A percentile compares a stretch with the other conserved stretches of the same genome.
Conservation (phyloP, 164 flowering plant species). For the Platanus orientalis region DNA sequence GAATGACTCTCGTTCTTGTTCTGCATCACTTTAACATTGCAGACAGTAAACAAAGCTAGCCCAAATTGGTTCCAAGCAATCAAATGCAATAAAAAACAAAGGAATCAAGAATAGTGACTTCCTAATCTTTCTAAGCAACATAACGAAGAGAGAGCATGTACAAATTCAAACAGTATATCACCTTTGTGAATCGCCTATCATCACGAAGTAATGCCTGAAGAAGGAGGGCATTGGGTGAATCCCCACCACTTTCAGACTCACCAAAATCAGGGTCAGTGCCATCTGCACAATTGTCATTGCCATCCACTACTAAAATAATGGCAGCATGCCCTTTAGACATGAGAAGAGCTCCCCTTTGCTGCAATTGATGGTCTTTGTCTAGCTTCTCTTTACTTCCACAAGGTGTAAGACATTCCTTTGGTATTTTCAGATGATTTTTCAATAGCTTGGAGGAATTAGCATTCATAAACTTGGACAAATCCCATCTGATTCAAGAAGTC, state of each 20-base stretch:
- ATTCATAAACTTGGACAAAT: slow-evolving; percentile 31
- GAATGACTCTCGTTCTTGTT: too few relatives aligned
- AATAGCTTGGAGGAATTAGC: slow-evolving; percentile 23
- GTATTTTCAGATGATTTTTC: slow-evolving; percentile 28
- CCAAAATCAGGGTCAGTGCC: slow-evolving; percentile 11
- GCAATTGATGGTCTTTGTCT: slow-evolving; percentile 23
- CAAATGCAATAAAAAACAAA: not conserved
- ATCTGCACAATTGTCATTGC: slow-evolving; percentile 10
- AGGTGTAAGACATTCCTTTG: slow-evolving; percentile 23
- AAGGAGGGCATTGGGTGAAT: slow-evolving; percentile 20
- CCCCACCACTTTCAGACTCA: slow-evolving; percentile 24
- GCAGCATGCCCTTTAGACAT: slow-evolving; percentile 66
- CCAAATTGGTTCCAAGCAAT: too few relatives aligned
- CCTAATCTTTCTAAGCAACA: too few relatives aligned
- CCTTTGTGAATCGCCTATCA: slow-evolving; percentile 38
- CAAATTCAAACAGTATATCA: slow-evolving; percentile 13
- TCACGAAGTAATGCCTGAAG: slow-evolving; percentile 36
- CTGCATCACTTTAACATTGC: too few relatives aligned
- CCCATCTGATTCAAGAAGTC: slow-evolving; percentile 33
- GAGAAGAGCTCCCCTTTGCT: slow-evolving; percentile 36
- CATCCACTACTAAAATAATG: slow-evolving; percentile 39
- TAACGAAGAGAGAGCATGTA: not conserved
- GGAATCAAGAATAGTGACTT: too few relatives aligned
- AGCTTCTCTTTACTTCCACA: slow-evolving; percentile 22
- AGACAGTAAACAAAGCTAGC: too few relatives aligned